Evolutionary conservation across 805 yeast species (phyloP), one percentile per base, ranked within the genome.

Genomic region (Sungouiozyma intestinalis): DNA sequence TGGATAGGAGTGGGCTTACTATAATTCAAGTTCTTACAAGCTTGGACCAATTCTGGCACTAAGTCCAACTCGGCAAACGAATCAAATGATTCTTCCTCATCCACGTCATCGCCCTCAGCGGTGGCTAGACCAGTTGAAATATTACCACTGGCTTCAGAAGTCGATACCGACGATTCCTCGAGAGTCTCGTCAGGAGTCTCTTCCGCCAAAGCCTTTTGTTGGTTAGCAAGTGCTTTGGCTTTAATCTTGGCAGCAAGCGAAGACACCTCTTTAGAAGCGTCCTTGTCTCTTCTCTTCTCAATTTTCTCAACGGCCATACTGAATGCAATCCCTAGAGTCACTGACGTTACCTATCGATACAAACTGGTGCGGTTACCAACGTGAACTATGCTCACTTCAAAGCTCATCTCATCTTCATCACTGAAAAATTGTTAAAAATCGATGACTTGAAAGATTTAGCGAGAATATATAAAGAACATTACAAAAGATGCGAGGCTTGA

Each of bases 1-100:
- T 90, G 98, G 61, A 90, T 92, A 9, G 97, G 95, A 0, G 97
- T 88, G 35, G 98, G 97, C 50, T 73, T 77, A 15, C 75, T 68
- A 62, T 72, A 92, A 44, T 85, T 82, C 66, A 92, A 66, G 27
- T 72, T 71, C 42, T 79, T 77, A 49, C 92, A 77, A 0, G 97
- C 81, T 51, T 85, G 92, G 24, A 85, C 63, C 18, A 92, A 70
- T 54, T 85, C 94, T 1, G 85, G 85, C 35, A 84, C 79, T 40
- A 85, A 64, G 14, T 81, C 75, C 42, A 84, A 65, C 29, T 79
- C 79, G 14, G 60, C 50, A 51, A 82, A 82, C 0, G 74, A 57
- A 18, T 57, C 55, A 40, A 66, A 57, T 15, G 53, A 49, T 35
- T 61, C 60, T 13, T 44, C 41, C n/a, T 48, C 41, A 7, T 45